phyloP scores from a whole-genome alignment of 2,329 filamentous ascomycete genomes.

The Orbilia oligospora region DNA sequence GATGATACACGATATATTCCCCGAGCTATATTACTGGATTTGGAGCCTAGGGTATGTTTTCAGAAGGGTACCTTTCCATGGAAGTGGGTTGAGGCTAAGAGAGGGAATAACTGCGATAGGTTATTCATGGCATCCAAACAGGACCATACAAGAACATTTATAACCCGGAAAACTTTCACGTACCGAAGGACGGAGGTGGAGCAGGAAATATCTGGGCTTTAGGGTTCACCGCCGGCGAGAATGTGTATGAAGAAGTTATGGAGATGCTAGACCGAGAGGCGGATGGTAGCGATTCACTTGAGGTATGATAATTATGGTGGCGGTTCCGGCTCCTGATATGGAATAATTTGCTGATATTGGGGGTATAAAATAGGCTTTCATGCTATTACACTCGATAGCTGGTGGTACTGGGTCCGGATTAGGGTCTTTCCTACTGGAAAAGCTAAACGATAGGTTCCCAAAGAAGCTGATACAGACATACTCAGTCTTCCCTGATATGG shows the following conservation, averaged over 20 bases:
- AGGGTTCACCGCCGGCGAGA: slow-evolving; percentile 92
- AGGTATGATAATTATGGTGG: slow-evolving; percentile 72
- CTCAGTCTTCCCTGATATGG: slow-evolving; percentile 96
- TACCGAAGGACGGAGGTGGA: slow-evolving; percentile 92
- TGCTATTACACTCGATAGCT: slow-evolving; percentile 98
- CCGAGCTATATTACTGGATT: slow-evolving; percentile 91
- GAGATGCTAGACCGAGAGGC: slow-evolving; percentile 99
- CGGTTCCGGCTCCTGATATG: background rate
- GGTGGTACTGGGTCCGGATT: slow-evolving; percentile 97
- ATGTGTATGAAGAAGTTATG: slow-evolving; percentile 89
- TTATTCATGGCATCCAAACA: slow-evolving; percentile 92
- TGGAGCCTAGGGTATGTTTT: slow-evolving; percentile 84
- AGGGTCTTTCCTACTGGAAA: slow-evolving; percentile 92
- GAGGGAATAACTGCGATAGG: slow-evolving; percentile 68
- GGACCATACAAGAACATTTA: slow-evolving; percentile 98
- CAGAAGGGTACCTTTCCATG: background rate
- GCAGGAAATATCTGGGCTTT: slow-evolving; percentile 99
- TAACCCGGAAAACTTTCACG: slow-evolving; percentile 99
- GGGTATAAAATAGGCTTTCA: slow-evolving; percentile 79
- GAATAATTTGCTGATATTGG: slow-evolving; percentile 17
- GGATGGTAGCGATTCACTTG: slow-evolving; percentile 95
- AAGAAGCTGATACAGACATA: slow-evolving; percentile 99
- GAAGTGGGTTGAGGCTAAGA: slow-evolving; percentile 2
- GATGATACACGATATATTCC: slow-evolving; percentile 99
- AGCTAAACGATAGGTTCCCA: slow-evolving; percentile 95